Conservation (phyloP, 2,329 filamentous ascomycete species). For the Trichoderma koningii region DNA sequence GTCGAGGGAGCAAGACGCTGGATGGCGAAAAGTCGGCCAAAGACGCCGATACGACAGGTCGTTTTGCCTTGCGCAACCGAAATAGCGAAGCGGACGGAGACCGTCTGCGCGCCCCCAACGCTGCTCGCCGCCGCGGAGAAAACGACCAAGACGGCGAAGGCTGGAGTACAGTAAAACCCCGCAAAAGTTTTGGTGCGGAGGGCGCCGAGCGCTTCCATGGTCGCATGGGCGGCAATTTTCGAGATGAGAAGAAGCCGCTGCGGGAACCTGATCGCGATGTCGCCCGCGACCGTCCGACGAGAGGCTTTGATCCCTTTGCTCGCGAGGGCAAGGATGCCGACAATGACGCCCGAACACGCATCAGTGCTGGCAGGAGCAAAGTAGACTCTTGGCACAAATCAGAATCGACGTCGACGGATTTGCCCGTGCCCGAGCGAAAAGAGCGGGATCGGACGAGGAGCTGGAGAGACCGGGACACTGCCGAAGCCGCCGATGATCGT, state of each 20-base stretch:
- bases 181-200: conserved; percentile 72
- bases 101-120: conserved; percentile 51
- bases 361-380: conserved; percentile 65
- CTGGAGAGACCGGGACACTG: conserved; percentile 58
- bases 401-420: conserved; percentile 36
- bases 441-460: conserved; percentile 62
- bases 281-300: conserved; percentile 49
- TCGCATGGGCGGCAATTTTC: conserved; percentile 58
- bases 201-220: conserved; percentile 71
- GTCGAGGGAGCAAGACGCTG: conserved; percentile 58
- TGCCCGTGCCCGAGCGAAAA: conserved; percentile 44
- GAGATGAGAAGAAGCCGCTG: conserved; percentile 47
- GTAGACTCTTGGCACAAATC: conserved; percentile 75
- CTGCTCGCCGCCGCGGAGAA: conserved; percentile 56
- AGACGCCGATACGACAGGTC: conserved; percentile 56
- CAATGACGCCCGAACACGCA: conserved; percentile 61
- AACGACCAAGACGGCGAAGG: conserved; percentile 69
- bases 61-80: conserved; percentile 59
- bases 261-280: conserved; percentile 60
- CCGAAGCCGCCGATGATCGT: conserved; percentile 57
- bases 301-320: conserved; percentile 53
- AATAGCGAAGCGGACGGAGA: conserved; percentile 55
- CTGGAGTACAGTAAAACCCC: conserved; percentile 73
- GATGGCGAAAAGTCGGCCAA: conserved; percentile 58
- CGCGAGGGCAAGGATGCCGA: conserved; percentile 56